These are phyloP conservation scores for Glomus cerebriforme DNA, from an alignment of 192 early-diverging fungal species.

Conservation along the genomic window DNA sequence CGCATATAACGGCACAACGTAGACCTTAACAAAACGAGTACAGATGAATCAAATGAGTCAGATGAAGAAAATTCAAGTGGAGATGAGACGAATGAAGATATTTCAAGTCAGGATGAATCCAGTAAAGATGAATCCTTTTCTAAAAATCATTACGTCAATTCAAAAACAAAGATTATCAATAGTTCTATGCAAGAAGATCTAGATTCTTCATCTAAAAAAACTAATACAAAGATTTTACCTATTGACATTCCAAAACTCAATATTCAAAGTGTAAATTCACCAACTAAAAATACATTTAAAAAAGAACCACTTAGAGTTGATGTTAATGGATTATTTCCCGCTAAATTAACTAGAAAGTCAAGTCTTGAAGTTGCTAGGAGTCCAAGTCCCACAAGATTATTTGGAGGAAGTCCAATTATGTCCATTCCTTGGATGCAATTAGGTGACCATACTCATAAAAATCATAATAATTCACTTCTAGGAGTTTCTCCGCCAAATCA, in stretches of 20 bases:
- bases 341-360: not conserved
- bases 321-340: not conserved
- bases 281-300: not conserved
- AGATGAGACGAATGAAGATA: not conserved
- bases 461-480: not conserved
- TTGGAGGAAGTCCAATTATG: constrained; percentile 30
- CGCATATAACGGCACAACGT: not conserved
- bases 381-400: constrained; percentile 27
- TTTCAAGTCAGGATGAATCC: not conserved
- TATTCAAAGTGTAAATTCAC: constrained; percentile 12
- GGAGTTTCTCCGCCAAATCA: not conserved
- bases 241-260: constrained; percentile 8
- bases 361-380: constrained; percentile 12
- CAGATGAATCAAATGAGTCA: not conserved
- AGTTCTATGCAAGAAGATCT: not conserved
- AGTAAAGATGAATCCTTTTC: not conserved
- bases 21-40: not conserved
- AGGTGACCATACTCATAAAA: not conserved
- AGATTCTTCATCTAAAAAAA: not conserved
- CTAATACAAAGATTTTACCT: not conserved
- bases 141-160: not conserved
- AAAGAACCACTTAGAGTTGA: not conserved
- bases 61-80: not conserved
- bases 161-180: not conserved
- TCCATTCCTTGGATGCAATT: constrained; percentile 20